Conservation (phyloP, 495 filamentous ascomycete genomes). For the Bombardia bombarda region DNA sequence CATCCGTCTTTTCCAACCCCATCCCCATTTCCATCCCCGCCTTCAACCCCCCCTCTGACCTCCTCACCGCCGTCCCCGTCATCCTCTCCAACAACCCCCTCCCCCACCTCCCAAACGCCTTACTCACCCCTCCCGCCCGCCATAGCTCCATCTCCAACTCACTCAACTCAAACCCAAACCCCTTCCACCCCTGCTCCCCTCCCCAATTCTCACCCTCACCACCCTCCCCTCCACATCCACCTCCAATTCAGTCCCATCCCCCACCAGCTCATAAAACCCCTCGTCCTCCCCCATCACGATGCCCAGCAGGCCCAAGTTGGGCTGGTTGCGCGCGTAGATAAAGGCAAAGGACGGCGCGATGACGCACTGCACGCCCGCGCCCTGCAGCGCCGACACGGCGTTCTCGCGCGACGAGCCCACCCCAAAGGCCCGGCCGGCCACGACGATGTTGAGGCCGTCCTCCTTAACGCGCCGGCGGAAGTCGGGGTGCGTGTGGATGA, state of each 20-base stretch:
- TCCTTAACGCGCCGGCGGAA: neutral
- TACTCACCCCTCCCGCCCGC: neutral
- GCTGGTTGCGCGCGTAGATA: neutral
- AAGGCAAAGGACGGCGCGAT: neutral
- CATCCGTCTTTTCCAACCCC: neutral
- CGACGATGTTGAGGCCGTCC: neutral
- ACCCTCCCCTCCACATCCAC: neutral
- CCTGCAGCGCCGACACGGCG: neutral
- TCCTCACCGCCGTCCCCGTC: too few species aligned
- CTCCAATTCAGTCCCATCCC: neutral
- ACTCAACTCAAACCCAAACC: neutral
- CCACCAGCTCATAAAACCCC: neutral
- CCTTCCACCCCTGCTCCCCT: neutral
- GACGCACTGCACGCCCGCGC: neutral
- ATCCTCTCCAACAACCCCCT: neutral
- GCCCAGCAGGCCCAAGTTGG: neutral
- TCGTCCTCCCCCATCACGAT: neutral
- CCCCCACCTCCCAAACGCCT: neutral
- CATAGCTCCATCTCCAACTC: neutral
- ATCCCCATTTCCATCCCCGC: neutral
- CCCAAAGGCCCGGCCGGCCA: neutral
- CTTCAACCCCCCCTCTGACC: neutral
- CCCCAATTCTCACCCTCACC: neutral
- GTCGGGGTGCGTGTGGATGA: neutral
- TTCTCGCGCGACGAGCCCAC: neutral